phyloP scores from a whole-genome alignment of 2,329 filamentous ascomycete species.

The Pseudogymnoascus sp. region DNA sequence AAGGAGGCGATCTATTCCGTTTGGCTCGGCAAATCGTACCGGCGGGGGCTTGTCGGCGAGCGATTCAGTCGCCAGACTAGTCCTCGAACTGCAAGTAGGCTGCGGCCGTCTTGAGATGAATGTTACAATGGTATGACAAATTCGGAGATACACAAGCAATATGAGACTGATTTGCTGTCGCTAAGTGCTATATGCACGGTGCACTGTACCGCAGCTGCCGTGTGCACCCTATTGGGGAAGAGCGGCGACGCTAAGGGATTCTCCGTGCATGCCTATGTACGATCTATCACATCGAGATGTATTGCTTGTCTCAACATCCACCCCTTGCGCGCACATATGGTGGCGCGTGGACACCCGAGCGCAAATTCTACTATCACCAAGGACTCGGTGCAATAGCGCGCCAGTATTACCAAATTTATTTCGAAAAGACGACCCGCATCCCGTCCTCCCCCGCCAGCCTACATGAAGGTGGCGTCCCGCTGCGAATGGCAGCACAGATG shows the following conservation, averaged over 20 bases:
- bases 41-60: not conserved
- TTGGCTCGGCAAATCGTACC: not conserved
- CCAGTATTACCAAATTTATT: not conserved
- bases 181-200: not conserved
- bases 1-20: not conserved
- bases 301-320: conserved; percentile 5
- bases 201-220: not conserved
- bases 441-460: not conserved
- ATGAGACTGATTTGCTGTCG: not conserved
- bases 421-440: not conserved
- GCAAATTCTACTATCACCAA: too few species aligned
- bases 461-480: conserved; percentile 1
- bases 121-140: not conserved
- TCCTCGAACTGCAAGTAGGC: not conserved
- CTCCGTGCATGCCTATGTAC: not conserved
- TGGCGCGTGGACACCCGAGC: not conserved
- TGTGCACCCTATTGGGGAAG: not conserved
- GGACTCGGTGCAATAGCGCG: not conserved
- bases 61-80: not conserved
- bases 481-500: not conserved
- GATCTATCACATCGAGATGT: conserved; percentile 9
- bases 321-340: not conserved
- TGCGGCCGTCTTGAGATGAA: not conserved
- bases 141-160: not conserved
- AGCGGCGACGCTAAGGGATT: not conserved